phyloP scores from a whole-genome alignment of 2,329 filamentous ascomycete species.

The Phialocephala subalpina region DNA sequence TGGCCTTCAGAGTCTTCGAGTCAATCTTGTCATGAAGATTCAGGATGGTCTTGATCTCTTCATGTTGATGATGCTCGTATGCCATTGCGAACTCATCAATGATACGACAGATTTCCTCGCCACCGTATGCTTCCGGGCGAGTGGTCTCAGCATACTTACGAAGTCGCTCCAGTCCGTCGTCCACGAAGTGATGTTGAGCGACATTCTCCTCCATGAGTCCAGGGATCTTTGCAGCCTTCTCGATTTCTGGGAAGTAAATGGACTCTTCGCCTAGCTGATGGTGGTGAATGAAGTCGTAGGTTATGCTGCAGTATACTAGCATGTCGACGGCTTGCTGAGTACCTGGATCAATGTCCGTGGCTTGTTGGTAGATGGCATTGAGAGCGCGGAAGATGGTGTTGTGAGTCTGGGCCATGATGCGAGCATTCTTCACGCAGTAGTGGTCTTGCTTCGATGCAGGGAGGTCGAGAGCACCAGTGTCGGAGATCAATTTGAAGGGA shows the following conservation, averaged over 20 bases:
- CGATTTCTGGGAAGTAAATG: conserved; percentile 46
- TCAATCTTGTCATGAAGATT: conserved; percentile 33
- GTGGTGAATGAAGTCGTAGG: conserved; percentile 44
- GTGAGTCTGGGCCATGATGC: conserved; percentile 42
- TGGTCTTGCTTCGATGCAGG: conserved; percentile 26
- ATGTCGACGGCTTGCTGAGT: conserved; percentile 44
- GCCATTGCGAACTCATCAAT: conserved; percentile 37
- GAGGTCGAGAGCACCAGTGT: conserved; percentile 26
- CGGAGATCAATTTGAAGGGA: conserved; percentile 32
- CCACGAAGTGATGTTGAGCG: conserved; percentile 47
- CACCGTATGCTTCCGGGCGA: conserved; percentile 36
- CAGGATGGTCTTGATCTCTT: conserved; percentile 42
- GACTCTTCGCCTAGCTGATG: conserved; percentile 47
- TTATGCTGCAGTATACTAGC: conserved; percentile 44
- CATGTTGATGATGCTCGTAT: conserved; percentile 42
- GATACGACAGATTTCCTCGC: conserved; percentile 36
- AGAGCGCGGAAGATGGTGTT: conserved; percentile 45
- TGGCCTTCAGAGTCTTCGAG: conserved; percentile 27
- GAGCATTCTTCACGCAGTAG: conserved; percentile 32
- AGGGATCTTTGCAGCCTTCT: conserved; percentile 41
- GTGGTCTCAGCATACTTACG: conserved; percentile 40
- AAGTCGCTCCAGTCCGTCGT: conserved; percentile 41
- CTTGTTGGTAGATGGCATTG: conserved; percentile 46
- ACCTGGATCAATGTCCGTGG: conserved; percentile 34
- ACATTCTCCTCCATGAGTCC: conserved; percentile 45